These are phyloP conservation scores for Pleurotus djamor DNA, from an alignment of 768 basidiomycete species.

Conservation along the genomic window DNA sequence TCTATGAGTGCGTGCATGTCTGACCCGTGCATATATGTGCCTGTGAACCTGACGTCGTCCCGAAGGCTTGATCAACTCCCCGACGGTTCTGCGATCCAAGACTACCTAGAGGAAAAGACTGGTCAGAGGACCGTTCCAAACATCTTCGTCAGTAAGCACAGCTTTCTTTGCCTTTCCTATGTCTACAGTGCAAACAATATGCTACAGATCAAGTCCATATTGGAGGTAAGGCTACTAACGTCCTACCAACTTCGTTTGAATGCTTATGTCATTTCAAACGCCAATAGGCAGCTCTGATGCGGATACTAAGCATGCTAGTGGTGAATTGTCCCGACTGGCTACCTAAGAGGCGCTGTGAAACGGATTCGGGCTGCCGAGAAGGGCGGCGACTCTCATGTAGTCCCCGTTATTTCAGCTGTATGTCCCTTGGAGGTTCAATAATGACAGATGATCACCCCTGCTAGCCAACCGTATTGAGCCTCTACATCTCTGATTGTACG, in stretches of 20 bases:
- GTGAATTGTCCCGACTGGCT: background rate
- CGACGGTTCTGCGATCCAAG: slow-evolving; percentile 48
- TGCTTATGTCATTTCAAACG: background rate
- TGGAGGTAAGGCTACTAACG: slow-evolving; percentile 7
- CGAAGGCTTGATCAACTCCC: slow-evolving; percentile 41
- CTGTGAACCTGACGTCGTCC: background rate
- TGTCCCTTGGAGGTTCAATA: no score
- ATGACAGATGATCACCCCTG: no score
- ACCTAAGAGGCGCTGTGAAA: no score
- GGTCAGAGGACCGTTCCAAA: slow-evolving; percentile 55
- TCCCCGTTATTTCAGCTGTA: no score
- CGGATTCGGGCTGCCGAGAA: no score
- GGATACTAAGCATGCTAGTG: background rate
- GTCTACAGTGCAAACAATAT: background rate
- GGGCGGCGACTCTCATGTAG: no score
- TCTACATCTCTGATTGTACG: no score
- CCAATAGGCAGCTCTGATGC: background rate
- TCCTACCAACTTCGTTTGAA: background rate
- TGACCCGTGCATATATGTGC: background rate
- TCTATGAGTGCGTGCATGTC: slow-evolving; percentile 29
- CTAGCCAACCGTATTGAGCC: no score
- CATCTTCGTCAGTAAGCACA: slow-evolving; percentile 52
- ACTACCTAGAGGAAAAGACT: slow-evolving; percentile 47
- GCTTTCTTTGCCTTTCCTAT: background rate
- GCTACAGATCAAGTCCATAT: background rate